Conservation (phyloP, 139 green algal genomes). For the Chlamydomonas sp. region DNA sequence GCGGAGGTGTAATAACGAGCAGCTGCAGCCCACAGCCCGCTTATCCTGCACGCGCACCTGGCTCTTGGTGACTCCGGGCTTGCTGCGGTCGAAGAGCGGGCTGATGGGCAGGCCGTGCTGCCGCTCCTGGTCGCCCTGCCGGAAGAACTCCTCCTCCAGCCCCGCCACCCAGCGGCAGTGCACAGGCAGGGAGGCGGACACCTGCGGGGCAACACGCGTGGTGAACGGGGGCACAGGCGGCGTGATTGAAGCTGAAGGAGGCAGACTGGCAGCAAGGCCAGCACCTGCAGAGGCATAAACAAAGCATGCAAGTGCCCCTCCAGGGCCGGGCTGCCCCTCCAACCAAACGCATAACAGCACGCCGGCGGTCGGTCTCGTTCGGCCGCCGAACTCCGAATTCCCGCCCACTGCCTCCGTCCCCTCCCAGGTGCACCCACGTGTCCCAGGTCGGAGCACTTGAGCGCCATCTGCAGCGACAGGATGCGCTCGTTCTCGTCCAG, state of each 20-base stretch:
- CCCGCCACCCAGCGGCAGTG: slow-evolving; percentile 60
- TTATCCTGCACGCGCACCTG: slow-evolving; percentile 31
- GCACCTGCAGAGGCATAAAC: neutral
- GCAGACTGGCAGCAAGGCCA: neutral
- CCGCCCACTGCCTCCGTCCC: neutral
- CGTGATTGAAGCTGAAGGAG: neutral
- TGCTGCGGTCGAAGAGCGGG: slow-evolving; percentile 66
- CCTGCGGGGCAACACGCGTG: slow-evolving; percentile 31
- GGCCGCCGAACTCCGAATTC: neutral
- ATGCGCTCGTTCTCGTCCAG: slow-evolving; percentile 62
- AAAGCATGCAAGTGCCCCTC: neutral
- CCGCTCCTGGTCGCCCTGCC: slow-evolving; percentile 65
- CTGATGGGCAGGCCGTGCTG: slow-evolving; percentile 45
- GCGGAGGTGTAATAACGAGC: too few relatives aligned
- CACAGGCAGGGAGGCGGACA: slow-evolving; percentile 39
- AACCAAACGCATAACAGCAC: neutral
- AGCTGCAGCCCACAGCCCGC: too few relatives aligned
- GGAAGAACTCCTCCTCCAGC: slow-evolving; percentile 70
- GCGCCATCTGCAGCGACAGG: slow-evolving; percentile 56
- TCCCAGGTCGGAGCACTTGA: slow-evolving; percentile 71
- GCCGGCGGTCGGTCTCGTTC: neutral
- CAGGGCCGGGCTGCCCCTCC: too few relatives aligned
- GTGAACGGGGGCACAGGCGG: neutral
- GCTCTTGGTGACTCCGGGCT: slow-evolving; percentile 65
- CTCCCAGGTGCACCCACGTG: slow-evolving; percentile 24